These are phyloP conservation scores for Parietichytrium sp. DNA, from an alignment of 108 stramenopile species.

Conservation along the genomic window DNA sequence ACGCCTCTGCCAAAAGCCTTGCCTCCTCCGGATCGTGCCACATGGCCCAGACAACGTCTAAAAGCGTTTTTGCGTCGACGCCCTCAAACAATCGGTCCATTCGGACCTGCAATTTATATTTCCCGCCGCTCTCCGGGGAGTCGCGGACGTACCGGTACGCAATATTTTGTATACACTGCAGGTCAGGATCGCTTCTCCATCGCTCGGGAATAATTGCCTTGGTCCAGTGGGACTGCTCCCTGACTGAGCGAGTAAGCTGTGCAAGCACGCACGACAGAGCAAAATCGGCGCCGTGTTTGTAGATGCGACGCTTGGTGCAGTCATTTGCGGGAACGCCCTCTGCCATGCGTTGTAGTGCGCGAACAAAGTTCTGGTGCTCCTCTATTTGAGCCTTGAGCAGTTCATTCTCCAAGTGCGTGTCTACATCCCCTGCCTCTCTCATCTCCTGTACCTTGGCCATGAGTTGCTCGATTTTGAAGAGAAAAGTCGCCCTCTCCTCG, in stretches of 20 bases:
- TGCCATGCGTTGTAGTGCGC: conserved; percentile 17
- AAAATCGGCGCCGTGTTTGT: conserved; percentile 15
- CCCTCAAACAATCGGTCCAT: not conserved
- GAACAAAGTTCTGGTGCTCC: not conserved
- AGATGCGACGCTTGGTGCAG: not conserved
- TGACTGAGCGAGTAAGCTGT: not conserved
- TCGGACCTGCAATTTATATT: not conserved
- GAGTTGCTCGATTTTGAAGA: conserved; percentile 1
- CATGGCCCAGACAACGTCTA: conserved; percentile 13
- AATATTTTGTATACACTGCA: no score
- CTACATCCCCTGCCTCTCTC: not conserved
- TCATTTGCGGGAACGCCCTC: not conserved
- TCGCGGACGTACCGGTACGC: not conserved
- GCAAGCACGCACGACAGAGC: conserved; percentile 7
- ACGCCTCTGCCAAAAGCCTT: not conserved
- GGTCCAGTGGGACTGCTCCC: conserved; percentile 3
- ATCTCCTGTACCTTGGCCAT: conserved; percentile 31
- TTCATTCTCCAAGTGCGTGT: conserved; percentile 18
- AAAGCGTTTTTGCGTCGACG: not conserved
- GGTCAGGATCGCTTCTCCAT: no score
- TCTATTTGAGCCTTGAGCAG: conserved; percentile 3
- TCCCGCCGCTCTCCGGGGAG: not conserved
- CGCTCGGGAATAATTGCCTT: no score
- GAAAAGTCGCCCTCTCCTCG: not conserved
- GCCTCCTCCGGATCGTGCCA: conserved; percentile 12